Evolutionary conservation across 2,329 filamentous ascomycete genomes (phyloP).

Genomic region (Aureobasidium lini): DNA sequence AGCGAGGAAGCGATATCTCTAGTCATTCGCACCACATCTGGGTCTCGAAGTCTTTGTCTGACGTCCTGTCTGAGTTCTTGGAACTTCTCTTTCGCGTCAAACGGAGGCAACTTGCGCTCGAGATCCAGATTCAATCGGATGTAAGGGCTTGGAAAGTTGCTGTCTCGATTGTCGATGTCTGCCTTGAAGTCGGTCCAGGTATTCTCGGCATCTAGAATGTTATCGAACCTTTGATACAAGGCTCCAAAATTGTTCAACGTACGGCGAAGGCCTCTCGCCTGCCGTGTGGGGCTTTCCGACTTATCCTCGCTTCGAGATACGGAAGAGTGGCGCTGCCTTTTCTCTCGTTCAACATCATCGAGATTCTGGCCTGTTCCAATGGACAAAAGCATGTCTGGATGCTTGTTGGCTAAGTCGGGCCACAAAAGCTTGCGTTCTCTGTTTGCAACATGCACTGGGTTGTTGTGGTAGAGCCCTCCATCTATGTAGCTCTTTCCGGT

Average conservation of each 20-base stretch:
- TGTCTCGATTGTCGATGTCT: slow-evolving; percentile 16
- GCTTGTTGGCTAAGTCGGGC: slow-evolving; percentile 24
- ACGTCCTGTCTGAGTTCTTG: slow-evolving; percentile 27
- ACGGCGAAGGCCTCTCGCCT: neutral
- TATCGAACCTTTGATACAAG: slow-evolving; percentile 22
- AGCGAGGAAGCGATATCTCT: slow-evolving; percentile 28
- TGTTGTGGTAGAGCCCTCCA: slow-evolving; percentile 43
- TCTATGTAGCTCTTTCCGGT: slow-evolving; percentile 43
- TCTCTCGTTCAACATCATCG: slow-evolving; percentile 15
- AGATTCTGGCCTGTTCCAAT: slow-evolving; percentile 28
- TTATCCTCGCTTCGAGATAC: neutral
- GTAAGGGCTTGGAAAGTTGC: slow-evolving; percentile 19
- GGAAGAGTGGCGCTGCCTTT: neutral
- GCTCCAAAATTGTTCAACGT: neutral
- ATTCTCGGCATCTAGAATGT: slow-evolving; percentile 29
- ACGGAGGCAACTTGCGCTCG: slow-evolving; percentile 21
- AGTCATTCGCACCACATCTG: slow-evolving; percentile 24
- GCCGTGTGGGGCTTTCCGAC: neutral
- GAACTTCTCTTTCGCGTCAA: slow-evolving; percentile 30
- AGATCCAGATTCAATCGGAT: slow-evolving; percentile 30
- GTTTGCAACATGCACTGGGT: slow-evolving; percentile 45
- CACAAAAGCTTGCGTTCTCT: slow-evolving; percentile 33
- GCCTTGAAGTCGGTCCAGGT: slow-evolving; percentile 29
- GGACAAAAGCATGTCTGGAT: slow-evolving; percentile 29
- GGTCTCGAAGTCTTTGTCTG: slow-evolving; percentile 23